Percentiles rank a stretch among this genome's conserved stretches.
phyloP scores from a whole-genome alignment of 306 rosid species.

The Cyclanthera cordifolia region DNA sequence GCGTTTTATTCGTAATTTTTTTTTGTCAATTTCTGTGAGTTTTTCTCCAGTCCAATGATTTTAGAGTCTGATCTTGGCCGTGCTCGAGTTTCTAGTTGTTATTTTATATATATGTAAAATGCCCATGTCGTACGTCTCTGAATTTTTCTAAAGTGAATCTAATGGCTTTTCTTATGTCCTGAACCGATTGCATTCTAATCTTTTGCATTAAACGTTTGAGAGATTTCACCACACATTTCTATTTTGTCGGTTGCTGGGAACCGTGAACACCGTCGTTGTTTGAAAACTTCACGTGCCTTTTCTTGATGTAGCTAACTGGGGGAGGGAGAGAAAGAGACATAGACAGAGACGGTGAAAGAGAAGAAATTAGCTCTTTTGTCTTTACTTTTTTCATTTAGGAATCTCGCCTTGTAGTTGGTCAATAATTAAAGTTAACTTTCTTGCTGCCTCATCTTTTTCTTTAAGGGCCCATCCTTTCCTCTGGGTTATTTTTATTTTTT shows the following conservation, averaged over 20 bases:
- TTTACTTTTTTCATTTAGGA: conserved; percentile 1
- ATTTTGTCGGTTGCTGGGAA: conserved; percentile 21
- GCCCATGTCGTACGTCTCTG: too few relatives aligned
- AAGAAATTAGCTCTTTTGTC: background rate
- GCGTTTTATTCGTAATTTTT: background rate
- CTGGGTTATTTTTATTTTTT: background rate
- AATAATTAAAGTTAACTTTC: background rate
- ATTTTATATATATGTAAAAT: background rate
- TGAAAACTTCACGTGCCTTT: conserved; percentile 13
- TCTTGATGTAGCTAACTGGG: conserved; percentile 4
- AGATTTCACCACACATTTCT: conserved; percentile 11
- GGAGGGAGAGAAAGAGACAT: background rate
- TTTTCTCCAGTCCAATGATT: background rate
- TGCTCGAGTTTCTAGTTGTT: background rate
- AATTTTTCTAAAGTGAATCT: background rate
- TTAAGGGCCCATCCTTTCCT: background rate
- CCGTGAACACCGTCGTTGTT: conserved; percentile 11
- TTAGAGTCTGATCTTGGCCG: background rate
- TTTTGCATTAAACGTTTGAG: background rate
- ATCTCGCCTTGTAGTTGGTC: background rate
- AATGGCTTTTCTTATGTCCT: background rate
- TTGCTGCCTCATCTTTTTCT: background rate
- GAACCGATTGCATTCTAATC: background rate
- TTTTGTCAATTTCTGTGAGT: background rate
- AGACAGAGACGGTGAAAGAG: background rate